Conservation (phyloP, 2,329 filamentous ascomycete species). For the Exophiala spinifera region DNA sequence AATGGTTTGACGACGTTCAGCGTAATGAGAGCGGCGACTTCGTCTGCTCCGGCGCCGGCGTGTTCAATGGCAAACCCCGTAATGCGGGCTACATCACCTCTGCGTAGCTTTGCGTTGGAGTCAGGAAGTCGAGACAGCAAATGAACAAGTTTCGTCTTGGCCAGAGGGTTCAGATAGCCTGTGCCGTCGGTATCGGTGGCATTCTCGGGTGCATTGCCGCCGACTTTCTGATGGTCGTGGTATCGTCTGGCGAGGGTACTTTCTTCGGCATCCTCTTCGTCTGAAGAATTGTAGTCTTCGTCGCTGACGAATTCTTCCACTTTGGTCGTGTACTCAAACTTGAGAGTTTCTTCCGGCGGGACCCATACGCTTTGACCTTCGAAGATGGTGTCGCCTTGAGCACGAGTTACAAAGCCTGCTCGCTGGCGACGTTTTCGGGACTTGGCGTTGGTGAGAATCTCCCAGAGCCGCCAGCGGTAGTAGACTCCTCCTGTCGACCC, state of each 20-base stretch:
- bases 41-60: slow-evolving; percentile 77
- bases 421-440: slow-evolving; percentile 28
- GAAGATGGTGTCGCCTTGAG: slow-evolving; percentile 57
- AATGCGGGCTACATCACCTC: slow-evolving; percentile 80
- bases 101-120: slow-evolving; percentile 68
- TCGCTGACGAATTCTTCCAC: slow-evolving; percentile 80
- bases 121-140: slow-evolving; percentile 79
- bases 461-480: slow-evolving; percentile 91
- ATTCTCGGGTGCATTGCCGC: slow-evolving; percentile 26
- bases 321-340: slow-evolving; percentile 74
- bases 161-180: slow-evolving; percentile 73
- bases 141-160: slow-evolving; percentile 80
- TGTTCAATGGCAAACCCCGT: slow-evolving; percentile 88
- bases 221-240: slow-evolving; percentile 34
- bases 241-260: slow-evolving; percentile 43
- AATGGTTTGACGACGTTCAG: slow-evolving; percentile 77
- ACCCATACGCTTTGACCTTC: slow-evolving; percentile 77
- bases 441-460: slow-evolving; percentile 66
- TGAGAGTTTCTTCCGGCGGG: slow-evolving; percentile 67
- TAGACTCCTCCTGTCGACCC: slow-evolving; percentile 76
- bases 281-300: slow-evolving; percentile 79
- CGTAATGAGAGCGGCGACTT: slow-evolving; percentile 86
- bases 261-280: slow-evolving; percentile 66
- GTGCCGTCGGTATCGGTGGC: slow-evolving; percentile 45
- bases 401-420: slow-evolving; percentile 23